Evolutionary conservation across 176 grass and related monocot species (phyloP), one percentile per base, ranked within the genome.

Genomic region (Chloris gayana): DNA sequence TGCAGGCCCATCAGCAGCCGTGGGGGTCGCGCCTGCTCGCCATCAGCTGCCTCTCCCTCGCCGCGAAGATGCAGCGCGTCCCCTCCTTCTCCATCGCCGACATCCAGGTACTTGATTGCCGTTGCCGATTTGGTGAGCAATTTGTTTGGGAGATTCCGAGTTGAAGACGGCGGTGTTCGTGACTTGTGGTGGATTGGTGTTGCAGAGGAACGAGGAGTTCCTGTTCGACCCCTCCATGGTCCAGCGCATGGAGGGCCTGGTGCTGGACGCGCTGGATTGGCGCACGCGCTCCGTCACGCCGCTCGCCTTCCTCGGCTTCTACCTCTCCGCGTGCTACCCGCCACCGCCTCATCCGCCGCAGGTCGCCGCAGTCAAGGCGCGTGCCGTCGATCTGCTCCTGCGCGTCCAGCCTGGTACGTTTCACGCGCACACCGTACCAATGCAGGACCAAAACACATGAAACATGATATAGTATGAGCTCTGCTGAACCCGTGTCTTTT

Each of bases 11-110:
- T 72, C 72, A 77, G 63, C 89, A 88, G 82, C 79, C 88, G 10
- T 99, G 97, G 97, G 86, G 88, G 78, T 79, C 90, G 33, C 87
- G 86, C 4, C 88, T 99, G 17, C 91, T 99, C 75, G 88, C 97
- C 47, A 77, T 99, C 80, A 78, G 93, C 69, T 99, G 93, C 63
- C 92, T 99, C 85, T 91, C 97, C 68, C 85, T 99, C 63, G 93
- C 97, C 67, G 90, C 91, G 49, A 99, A 99, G 89, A 99, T 99
- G 97, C 94, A 93, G 88, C 89, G 89, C 88, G 69, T 56, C 69
- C 57, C 88, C 3, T 37, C 67, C 31, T 78, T 93, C 80, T 88
- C 87, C 24, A 42, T 90, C 69, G 85, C 45, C 29, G 59, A 78
- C 62, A 81, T 99, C 79, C 97, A 98, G 80, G 96, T 98, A 84